Base-by-base conservation (phyloP, 2,329 filamentous ascomycete species). In the Fulvia fulva region DNA sequence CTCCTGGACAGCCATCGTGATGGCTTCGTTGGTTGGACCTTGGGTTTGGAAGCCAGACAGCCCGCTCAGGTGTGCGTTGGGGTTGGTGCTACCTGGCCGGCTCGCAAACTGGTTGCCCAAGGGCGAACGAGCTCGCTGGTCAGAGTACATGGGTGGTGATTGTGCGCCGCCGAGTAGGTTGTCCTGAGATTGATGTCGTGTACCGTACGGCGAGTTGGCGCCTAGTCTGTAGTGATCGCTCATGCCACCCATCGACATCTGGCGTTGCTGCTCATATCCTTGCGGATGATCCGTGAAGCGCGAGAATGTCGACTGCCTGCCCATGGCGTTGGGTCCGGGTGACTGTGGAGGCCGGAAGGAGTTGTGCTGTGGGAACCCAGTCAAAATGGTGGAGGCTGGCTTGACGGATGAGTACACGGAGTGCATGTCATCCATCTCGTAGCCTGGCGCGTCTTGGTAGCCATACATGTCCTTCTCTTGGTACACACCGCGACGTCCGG, bases 361-460 rank as follows among this genome's bases (percentile, higher is more conserved):
- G 67, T 75, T 62, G 63, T 68, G 61, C 73, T 84, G 85, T 21
- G 67, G 88, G 77, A 96, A 90, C 55, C 91, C 91, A 14, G 90
- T 91, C 59, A 96, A 81, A 63, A 97, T 87, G 1, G 92, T 97
- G 7, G 91, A 88, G 4, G 91, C 82, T 74, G 92, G 79, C 82
- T 93, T 87, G 60, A 92, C 90, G 0, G 91, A 96, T 5, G 92
- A 97, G 79, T 97, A 97, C 59, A 95, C 87, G 0, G 91, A 96
- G 73, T 91, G 92, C 82, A 97, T 96, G 74, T 99, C 94, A 72
- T 99, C 95, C 88, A 97, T 92, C 76, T 99, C 94, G 70, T 91
- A 96, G n/a, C 76, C 79, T 63, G 88, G 68, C 30, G 68, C 65
- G 16, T 68, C 60, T 53, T 69, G 67, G 43, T 64, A 62, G 28